A percentile compares a stretch with the other conserved stretches of the same genome.
phyloP scores from a whole-genome alignment of 164 flowering plant species.

The Buxus sempervirens region DNA sequence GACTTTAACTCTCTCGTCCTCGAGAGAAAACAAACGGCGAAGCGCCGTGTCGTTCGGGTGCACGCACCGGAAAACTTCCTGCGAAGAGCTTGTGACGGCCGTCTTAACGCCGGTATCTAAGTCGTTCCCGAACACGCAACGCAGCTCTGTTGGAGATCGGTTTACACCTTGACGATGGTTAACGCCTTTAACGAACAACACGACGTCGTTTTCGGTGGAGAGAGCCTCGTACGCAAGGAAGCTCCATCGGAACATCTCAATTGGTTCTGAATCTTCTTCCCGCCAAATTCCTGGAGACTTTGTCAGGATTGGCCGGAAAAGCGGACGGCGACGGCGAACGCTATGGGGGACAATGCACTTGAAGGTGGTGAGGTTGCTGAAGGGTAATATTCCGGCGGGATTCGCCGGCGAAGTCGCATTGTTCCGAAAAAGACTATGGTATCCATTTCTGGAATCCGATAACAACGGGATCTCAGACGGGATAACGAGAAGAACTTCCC shows the following conservation, averaged over 20 bases:
- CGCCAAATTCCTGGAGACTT: slow-evolving; percentile 4
- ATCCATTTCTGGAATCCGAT: slow-evolving; percentile 12
- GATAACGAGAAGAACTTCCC: slow-evolving; percentile 61
- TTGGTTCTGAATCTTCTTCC: background rate
- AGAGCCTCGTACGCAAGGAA: slow-evolving; percentile 62
- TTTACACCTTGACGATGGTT: slow-evolving; percentile 57
- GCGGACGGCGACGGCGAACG: slow-evolving; percentile 41
- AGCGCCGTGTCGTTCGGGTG: slow-evolving; percentile 35
- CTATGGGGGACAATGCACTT: slow-evolving; percentile 52
- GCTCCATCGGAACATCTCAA: slow-evolving; percentile 48
- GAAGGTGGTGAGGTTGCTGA: slow-evolving; percentile 31
- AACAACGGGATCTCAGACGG: slow-evolving; percentile 11
- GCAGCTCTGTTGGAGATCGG: slow-evolving; percentile 38
- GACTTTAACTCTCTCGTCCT: slow-evolving; percentile 23
- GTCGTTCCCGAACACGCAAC: slow-evolving; percentile 51
- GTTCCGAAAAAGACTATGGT: slow-evolving; percentile 49
- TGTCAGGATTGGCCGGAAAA: slow-evolving; percentile 38
- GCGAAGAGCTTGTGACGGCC: slow-evolving; percentile 54
- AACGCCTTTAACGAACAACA: slow-evolving; percentile 71
- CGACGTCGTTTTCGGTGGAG: slow-evolving; percentile 66
- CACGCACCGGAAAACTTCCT: slow-evolving; percentile 77
- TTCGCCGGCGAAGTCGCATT: slow-evolving; percentile 49
- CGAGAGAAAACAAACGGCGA: background rate
- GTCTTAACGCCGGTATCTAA: slow-evolving; percentile 32
- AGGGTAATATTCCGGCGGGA: slow-evolving; percentile 36